A percentile compares a stretch with the other conserved stretches of the same genome.
Conservation (phyloP, 768 basidiomycete species). For the Multifurca ochricompacta region DNA sequence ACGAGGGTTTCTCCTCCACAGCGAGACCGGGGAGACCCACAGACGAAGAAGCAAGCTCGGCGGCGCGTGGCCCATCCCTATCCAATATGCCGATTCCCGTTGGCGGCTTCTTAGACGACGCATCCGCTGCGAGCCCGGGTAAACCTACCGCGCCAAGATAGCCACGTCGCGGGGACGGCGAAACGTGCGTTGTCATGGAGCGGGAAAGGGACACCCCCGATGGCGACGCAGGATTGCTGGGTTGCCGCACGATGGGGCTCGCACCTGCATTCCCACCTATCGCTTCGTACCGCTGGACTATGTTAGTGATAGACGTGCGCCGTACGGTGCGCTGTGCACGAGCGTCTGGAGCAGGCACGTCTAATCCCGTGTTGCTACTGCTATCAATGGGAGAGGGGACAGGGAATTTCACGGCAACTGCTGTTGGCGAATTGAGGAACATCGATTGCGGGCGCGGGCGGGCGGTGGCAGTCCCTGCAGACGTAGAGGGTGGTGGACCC, state of each 20-base stretch:
- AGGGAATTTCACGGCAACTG: slow-evolving; percentile 31
- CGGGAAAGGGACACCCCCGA: slow-evolving; percentile 1
- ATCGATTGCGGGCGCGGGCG: slow-evolving; percentile 70
- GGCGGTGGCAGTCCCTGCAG: background rate
- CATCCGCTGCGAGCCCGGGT: slow-evolving; percentile 9
- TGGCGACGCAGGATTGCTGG: background rate
- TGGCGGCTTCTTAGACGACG: slow-evolving; percentile 16
- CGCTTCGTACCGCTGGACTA: slow-evolving; percentile 77
- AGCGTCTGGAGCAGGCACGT: slow-evolving; percentile 42
- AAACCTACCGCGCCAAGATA: slow-evolving; percentile 11
- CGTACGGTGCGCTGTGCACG: slow-evolving; percentile 38
- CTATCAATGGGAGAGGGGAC: background rate
- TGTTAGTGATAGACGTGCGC: slow-evolving; percentile 76
- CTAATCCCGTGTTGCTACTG: slow-evolving; percentile 22
- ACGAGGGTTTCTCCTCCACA: slow-evolving; percentile 5
- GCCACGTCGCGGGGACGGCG: slow-evolving; percentile 6
- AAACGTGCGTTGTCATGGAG: background rate
- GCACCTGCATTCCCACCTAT: slow-evolving; percentile 32
- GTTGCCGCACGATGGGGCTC: slow-evolving; percentile 3
- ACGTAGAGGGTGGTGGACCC: background rate
- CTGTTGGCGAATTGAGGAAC: slow-evolving; percentile 52
- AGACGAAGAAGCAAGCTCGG: slow-evolving; percentile 17
- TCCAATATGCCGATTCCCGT: slow-evolving; percentile 20
- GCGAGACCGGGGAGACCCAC: slow-evolving; percentile 19
- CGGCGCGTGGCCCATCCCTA: slow-evolving; percentile 24